phyloP scores from a whole-genome alignment of 306 rosid genomes.

The Cucurbita moschata region DNA sequence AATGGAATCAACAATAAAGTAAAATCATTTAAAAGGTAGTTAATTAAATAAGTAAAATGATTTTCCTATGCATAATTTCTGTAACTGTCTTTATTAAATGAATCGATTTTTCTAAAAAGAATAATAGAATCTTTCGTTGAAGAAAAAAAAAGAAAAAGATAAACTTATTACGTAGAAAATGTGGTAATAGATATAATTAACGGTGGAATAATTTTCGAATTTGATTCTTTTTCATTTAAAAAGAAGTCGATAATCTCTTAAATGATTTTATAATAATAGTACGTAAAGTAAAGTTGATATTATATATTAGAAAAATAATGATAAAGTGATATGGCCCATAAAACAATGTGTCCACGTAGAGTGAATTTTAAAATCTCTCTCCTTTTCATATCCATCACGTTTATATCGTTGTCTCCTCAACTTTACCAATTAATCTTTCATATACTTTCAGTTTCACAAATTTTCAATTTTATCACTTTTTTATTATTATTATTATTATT shows the following conservation, averaged over 20 bases:
- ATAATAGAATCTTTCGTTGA: no score
- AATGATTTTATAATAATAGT: not conserved
- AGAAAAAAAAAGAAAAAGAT: no score
- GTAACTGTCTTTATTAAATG: not conserved
- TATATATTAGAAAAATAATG: not conserved
- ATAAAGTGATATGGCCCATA: not conserved
- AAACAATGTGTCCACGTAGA: not conserved
- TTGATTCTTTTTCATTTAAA: no score
- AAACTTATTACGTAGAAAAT: not conserved
- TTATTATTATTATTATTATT: no score
- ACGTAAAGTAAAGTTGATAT: not conserved
- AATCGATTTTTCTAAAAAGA: not conserved
- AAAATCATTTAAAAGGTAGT: not conserved
- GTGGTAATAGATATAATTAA: no score
- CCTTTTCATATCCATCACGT: not conserved
- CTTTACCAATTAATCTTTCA: no score
- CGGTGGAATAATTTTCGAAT: no score
- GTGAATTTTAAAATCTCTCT: not conserved
- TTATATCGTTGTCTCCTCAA: not conserved
- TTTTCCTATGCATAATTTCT: no score
- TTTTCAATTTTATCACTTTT: no score
- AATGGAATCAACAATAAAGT: no score
- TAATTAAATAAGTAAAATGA: not conserved
- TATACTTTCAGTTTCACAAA: no score
- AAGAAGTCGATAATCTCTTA: no score